Percentiles rank a stretch among this genome's conserved stretches.
These are phyloP conservation scores for Pseudonitzschia multiseries DNA, from an alignment of 108 stramenopile species.

Conservation along the genomic window DNA sequence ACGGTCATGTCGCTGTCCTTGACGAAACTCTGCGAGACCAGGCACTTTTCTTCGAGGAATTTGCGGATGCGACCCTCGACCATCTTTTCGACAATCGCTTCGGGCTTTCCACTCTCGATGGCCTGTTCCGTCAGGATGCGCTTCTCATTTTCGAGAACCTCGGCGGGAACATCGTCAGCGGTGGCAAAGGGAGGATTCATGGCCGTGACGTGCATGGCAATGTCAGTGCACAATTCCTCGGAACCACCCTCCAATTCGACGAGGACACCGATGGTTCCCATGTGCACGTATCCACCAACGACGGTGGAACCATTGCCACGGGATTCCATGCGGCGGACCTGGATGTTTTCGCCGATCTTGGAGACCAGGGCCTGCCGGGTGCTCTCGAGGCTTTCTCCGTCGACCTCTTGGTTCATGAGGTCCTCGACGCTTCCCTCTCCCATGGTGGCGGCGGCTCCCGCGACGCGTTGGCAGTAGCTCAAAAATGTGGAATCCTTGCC, in stretches of 20 bases:
- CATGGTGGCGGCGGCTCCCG: conserved; percentile 40
- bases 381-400: conserved; percentile 47
- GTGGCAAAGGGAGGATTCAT: conserved; percentile 74
- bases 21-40: conserved; percentile 75
- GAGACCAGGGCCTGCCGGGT: conserved; percentile 61
- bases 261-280: conserved; percentile 65
- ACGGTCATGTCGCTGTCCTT: conserved; percentile 77
- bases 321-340: conserved; percentile 65
- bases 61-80: conserved; percentile 81
- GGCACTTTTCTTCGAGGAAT: conserved; percentile 70
- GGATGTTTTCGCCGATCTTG: conserved; percentile 82
- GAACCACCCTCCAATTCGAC: conserved; percentile 62
- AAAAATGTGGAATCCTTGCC: conserved; percentile 68
- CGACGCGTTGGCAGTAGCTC: conserved; percentile 57
- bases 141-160: conserved; percentile 75
- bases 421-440: conserved; percentile 47
- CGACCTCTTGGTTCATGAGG: conserved; percentile 48
- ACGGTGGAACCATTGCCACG: conserved; percentile 39
- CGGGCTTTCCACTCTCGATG: conserved; percentile 74
- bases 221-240: conserved; percentile 50
- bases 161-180: conserved; percentile 72
- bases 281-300: conserved; percentile 74
- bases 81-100: conserved; percentile 81
- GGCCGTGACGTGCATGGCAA: conserved; percentile 83
- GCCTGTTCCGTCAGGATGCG: conserved; percentile 64